Evolutionary conservation across 2,329 filamentous ascomycete species (phyloP), one percentile per base, ranked within the genome.

Genomic region (Phyllosticta ampelicida): DNA sequence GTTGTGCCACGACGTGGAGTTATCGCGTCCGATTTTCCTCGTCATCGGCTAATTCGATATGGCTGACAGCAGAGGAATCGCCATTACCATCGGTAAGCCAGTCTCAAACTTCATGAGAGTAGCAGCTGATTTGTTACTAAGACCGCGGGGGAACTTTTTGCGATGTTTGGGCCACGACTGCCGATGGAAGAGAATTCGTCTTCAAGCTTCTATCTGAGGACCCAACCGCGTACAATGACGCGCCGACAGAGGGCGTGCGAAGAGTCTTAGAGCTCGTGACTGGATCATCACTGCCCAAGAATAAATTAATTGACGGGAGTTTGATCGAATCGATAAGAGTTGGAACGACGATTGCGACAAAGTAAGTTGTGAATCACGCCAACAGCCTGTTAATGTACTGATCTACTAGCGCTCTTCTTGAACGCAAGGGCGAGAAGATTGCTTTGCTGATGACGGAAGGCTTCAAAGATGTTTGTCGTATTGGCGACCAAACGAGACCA

Each of bases 221-320:
- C 56, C 68, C 68, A 1, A 50, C 55, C 1, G 67, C 69, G 51
- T 71, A 69, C 53, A 51, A 60, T 13, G 67, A 71, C 62, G 68
- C 68, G 5, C 68, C 68, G 2, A 66, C 63, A 13, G 68, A 71
- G 63, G 67, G 65, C 21, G 68, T 70, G n/a, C 61, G 68, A 23
- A 60, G 68, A 9, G 65, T 71, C 9, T 60, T 70, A 19, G 65
- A 68, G 50, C 51, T 44, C 6, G 9, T 55, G 5, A 60, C 56
- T 9, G 61, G 61, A 13, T 55, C 36, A 19, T 10, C 57, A 2
- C 60, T 67, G n/a, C 63, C 66, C 8, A 62, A 64, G 8, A 61
- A 62, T 13, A 28, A 63, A 52, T 64, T 63, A 48, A 62, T 70
- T 29, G 60, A 66, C 53, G 60, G 61, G 20, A 61, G 23, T 23